Percentiles rank a stretch among this genome's conserved stretches.
These are phyloP conservation scores for Kwoniella sp. DNA, from an alignment of 768 basidiomycete genomes.

Conservation along the genomic window DNA sequence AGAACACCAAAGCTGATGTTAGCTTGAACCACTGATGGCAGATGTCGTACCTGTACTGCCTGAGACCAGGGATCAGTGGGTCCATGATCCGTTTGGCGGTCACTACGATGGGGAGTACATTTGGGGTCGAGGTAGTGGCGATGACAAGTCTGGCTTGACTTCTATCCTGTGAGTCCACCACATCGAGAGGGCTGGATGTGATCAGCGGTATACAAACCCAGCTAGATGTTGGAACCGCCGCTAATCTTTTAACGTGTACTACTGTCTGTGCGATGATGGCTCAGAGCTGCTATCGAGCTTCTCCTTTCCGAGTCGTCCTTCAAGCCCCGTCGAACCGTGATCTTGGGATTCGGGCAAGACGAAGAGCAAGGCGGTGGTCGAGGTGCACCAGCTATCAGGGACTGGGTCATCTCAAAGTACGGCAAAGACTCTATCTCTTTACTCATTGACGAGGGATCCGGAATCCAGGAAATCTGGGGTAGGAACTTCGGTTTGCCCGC, in stretches of 20 bases:
- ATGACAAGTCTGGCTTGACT: conserved; percentile 67
- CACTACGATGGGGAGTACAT: conserved; percentile 61
- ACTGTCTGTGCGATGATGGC: neutral
- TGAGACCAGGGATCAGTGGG: conserved; percentile 64
- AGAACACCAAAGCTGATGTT: neutral
- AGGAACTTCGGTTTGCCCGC: conserved; percentile 48
- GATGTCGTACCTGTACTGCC: conserved; percentile 70
- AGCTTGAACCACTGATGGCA: neutral
- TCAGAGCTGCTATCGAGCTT: conserved; percentile 46
- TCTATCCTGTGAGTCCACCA: conserved; percentile 60
- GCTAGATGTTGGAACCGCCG: too few relatives aligned
- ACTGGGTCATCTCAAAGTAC: conserved; percentile 63
- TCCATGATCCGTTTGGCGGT: conserved; percentile 67
- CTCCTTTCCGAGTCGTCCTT: conserved; percentile 30
- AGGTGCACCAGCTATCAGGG: conserved; percentile 34
- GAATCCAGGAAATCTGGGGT: conserved; percentile 45
- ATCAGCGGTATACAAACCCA: too few relatives aligned
- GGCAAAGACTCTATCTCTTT: conserved; percentile 73
- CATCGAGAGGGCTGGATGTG: too few relatives aligned
- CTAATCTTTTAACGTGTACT: neutral
- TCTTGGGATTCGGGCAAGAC: conserved; percentile 47
- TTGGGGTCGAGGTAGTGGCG: conserved; percentile 73
- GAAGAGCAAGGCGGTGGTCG: conserved; percentile 37
- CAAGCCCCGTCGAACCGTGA: conserved; percentile 62
- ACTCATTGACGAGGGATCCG: conserved; percentile 84